These are phyloP conservation scores for Beta corolliflora DNA, from an alignment of 179 eudicot species.

Conservation along the genomic window DNA sequence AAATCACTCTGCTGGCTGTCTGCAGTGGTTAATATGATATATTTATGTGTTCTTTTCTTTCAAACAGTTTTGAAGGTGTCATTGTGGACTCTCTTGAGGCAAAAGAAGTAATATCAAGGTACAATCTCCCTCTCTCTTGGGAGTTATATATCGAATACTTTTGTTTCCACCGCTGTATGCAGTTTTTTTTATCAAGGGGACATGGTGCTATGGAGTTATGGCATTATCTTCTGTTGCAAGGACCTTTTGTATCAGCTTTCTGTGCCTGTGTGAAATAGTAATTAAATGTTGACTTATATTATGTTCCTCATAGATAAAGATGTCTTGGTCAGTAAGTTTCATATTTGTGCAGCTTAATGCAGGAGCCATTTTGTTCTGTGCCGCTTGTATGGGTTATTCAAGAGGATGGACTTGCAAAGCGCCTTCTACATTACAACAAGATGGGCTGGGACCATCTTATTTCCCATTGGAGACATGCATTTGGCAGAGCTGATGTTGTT, in stretches of 20 bases:
- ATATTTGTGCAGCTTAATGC: conserved; percentile 92
- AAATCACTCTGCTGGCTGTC: not conserved
- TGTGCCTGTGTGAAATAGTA: not conserved
- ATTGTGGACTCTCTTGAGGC: conserved; percentile 81
- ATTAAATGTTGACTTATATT: not conserved
- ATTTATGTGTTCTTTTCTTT: conserved; percentile 24
- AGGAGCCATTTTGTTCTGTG: conserved; percentile 97
- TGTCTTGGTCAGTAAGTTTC: conserved; percentile 22
- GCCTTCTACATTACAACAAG: conserved; percentile 55
- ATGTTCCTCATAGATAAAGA: conserved; percentile 23
- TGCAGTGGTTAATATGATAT: conserved; percentile 17
- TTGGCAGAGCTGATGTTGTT: conserved; percentile 84
- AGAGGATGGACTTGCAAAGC: conserved; percentile 81
- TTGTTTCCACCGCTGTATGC: not conserved
- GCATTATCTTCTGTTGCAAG: not conserved
- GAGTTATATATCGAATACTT: not conserved
- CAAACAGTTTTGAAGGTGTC: conserved; percentile 83
- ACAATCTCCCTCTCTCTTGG: conserved; percentile 12
- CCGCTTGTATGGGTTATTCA: conserved; percentile 93
- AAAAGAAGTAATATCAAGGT: conserved; percentile 77
- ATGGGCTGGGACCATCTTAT: conserved; percentile 71
- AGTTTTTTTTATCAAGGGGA: not conserved
- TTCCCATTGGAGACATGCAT: conserved; percentile 68
- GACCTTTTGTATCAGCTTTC: not conserved
- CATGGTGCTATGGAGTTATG: conserved; percentile 1